A percentile compares a stretch with the other conserved stretches of the same genome.
phyloP scores from a whole-genome alignment of 2,329 filamentous ascomycete species.

The Seiridium unicorne region DNA sequence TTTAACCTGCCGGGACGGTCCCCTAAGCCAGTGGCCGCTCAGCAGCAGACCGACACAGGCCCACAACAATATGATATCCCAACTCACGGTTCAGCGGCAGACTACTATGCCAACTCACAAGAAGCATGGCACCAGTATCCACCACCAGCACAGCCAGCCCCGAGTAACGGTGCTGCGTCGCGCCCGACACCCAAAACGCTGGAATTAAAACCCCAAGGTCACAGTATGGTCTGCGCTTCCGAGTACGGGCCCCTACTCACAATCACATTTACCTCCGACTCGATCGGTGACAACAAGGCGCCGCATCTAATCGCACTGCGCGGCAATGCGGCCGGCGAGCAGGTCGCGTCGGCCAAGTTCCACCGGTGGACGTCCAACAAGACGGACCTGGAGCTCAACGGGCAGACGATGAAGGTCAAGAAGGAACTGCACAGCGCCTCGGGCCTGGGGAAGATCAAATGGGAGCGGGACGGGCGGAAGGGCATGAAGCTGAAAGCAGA shows the following conservation, averaged over 20 bases:
- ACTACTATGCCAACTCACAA: neutral
- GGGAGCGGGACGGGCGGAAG: constrained; percentile 11
- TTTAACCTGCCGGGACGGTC: neutral
- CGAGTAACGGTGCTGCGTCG: neutral
- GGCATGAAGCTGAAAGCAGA: constrained; percentile 10
- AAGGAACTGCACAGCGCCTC: constrained; percentile 12
- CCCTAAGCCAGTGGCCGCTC: neutral
- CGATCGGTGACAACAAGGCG: constrained; percentile 5
- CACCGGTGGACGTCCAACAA: constrained; percentile 9
- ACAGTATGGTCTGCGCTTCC: constrained; percentile 10
- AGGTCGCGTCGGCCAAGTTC: constrained; percentile 11
- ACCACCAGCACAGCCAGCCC: neutral
- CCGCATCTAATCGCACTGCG: constrained; percentile 12
- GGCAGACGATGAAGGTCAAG: constrained; percentile 1
- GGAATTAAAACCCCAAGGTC: constrained; percentile 10
- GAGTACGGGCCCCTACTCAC: constrained; percentile 8
- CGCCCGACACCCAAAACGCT: neutral
- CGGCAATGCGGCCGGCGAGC: constrained; percentile 8
- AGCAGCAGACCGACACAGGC: neutral
- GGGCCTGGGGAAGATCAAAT: constrained; percentile 10
- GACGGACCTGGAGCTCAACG: constrained; percentile 12
- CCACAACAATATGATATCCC: neutral
- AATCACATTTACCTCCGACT: constrained; percentile 11
- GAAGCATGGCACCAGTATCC: neutral
- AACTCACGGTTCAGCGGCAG: neutral